Evolutionary conservation across 2,329 filamentous ascomycete species (phyloP), one percentile per base, ranked within the genome.

Genomic region (Sclerotinia spermophila): DNA sequence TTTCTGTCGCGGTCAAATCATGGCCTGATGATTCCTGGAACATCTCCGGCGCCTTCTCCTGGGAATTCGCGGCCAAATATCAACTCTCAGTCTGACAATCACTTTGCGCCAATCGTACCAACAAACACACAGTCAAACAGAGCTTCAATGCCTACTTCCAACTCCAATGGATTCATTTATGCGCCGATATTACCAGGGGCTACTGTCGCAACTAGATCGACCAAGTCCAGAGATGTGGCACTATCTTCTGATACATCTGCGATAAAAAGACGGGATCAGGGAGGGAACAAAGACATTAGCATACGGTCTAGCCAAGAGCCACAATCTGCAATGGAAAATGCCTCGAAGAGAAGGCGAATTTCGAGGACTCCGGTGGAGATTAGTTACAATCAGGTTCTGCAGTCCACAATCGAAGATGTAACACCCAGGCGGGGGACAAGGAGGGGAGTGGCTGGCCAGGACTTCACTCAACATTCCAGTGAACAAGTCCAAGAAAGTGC

Each of bases 21-120:
- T 69, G 59, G 68, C 21, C 40, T 69, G 6, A 48, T 53, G 44
- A n/a, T 69, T 8, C 59, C 68, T 53, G 68, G 59, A 17, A 44
- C 68, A 30, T 65, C 42, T 44, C 58, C 44, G 19, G 27, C 55
- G 15, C 17, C 64, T 61, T 30, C 38, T 10, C 24, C n/a, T 21
- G 17, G n/a, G 21, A 51, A 13, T 13, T 40, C 61, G 19, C 48
- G 45, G 53, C n/a, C 62, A 53, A 30, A 40, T 53, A 13, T 27
- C 11, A 64, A 38, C 35, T 19, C 44, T 35, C n/a, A 64, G 19
- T 51, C 38, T 40, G 45, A 51, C 35, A 30, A 40, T 24, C 62
- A n/a, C 62, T 65, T 30, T 53, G 35, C n/a, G 33, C 62, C 62
- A 65, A 53, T 42, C n/a, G 13, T 65, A 53, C 35, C 62, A 30